Evolutionary conservation across 169 alveolate genomes (phyloP), one percentile per base, ranked within the genome.

Genomic region (Cryptosporidium tyzzeri): DNA sequence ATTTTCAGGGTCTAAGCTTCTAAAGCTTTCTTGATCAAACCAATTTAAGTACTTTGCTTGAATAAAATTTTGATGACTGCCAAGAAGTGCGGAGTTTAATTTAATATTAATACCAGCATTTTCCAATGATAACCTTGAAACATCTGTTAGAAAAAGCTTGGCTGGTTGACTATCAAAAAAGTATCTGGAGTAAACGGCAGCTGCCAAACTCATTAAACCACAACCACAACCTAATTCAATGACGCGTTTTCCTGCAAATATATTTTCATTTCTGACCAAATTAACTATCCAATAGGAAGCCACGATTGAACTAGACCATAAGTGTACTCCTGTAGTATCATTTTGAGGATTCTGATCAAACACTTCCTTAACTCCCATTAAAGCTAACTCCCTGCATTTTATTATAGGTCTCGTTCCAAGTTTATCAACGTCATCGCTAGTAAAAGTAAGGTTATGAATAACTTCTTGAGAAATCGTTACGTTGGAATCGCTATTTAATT

Each of bases 241-340:
- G 45, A 80, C 70, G 21, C 55, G 51, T 39, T 62, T 80, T 23
- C 68, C 68, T 12, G 55, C 53, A 80, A 80, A 80, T 41, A 31
- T 26, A 37, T 80, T 31, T 12, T 33, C 45, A 12, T 35, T 61
- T 29, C 35, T 59, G 12, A 58, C 39, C 33, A 80, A 45, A 21
- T 80, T 58, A 16, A 23, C 74, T 37, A 80, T 65, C 89, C 89
- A 80, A 65, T 62, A 80, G 9, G 80, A 37, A 18, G 80, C 89
- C 14, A 80, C 89, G 18, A 80, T 80, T 8, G 89, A 80, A 44
- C 89, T 80, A 26, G 89, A 80, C 89, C 89, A 80, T n/a, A 80
- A 16, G 39, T 80, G 89, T 10, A 62, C 75, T 41, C 89, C 89
- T 12, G 89, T 80, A 4, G 89, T 80, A 45, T 80, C 89, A 50